phyloP scores from a whole-genome alignment of 495 filamentous ascomycete species.

The Daldinia childiae region DNA sequence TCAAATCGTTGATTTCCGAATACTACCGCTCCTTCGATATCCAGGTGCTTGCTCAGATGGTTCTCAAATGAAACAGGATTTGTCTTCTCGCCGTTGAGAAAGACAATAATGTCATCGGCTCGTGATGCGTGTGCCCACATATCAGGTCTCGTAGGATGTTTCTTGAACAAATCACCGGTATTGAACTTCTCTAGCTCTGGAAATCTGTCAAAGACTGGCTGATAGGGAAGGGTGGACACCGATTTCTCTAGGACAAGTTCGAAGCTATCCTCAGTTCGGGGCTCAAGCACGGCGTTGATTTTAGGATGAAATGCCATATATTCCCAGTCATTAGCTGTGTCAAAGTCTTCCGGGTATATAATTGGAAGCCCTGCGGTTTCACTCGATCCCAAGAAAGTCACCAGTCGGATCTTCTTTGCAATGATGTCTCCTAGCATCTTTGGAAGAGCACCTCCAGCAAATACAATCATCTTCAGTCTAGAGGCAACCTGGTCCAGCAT shows the following conservation, averaged over 20 bases:
- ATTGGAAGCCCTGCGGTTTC: background rate
- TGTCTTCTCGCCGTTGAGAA: constrained; percentile 64
- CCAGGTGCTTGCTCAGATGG: constrained; percentile 48
- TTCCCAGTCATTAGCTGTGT: background rate
- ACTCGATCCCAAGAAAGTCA: background rate
- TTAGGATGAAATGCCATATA: background rate
- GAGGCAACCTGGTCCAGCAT: background rate
- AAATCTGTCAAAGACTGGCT: background rate
- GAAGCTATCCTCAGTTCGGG: background rate
- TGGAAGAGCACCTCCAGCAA: background rate
- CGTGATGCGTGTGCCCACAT: constrained; percentile 57
- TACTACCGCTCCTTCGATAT: constrained; percentile 51
- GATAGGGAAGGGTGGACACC: background rate
- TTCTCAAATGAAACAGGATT: constrained; percentile 61
- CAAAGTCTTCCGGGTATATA: background rate
- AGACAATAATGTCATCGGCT: constrained; percentile 64
- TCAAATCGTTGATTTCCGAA: constrained; percentile 55
- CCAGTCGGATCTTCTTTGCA: background rate
- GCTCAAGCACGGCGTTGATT: background rate
- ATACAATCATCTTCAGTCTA: background rate
- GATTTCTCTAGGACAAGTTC: background rate
- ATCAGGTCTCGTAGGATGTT: constrained; percentile 52
- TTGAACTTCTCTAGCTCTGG: background rate
- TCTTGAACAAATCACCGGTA: constrained; percentile 59
- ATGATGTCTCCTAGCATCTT: background rate